Evolutionary conservation across 768 basidiomycete genomes (phyloP).

Genomic region (Termitomyces sp.): DNA sequence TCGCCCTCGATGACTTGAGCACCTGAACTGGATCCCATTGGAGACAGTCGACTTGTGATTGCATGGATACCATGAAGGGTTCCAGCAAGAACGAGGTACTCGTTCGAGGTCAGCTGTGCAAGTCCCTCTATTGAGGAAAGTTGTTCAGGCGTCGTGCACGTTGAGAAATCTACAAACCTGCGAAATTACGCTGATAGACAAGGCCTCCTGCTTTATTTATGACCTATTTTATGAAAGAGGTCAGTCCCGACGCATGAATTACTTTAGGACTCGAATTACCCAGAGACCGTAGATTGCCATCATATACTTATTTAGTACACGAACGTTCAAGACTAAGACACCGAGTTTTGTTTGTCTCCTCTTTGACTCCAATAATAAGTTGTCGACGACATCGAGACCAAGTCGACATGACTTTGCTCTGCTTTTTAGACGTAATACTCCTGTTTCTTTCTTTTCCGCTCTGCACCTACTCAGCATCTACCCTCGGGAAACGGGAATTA

Average conservation of each 20-base stretch:
- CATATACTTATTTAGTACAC: not conserved
- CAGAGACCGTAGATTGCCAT: constrained; percentile 84
- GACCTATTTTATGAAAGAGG: constrained; percentile 39
- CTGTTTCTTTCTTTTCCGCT: constrained; percentile 23
- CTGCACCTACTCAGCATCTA: constrained; percentile 28
- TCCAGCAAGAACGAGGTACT: constrained; percentile 92
- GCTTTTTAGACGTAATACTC: constrained; percentile 18
- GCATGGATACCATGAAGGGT: constrained; percentile 98
- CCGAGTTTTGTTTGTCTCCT: not conserved
- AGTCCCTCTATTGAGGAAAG: constrained; percentile 68
- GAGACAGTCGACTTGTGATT: constrained; percentile 90
- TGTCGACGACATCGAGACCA: not conserved
- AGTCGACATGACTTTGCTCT: constrained; percentile 6
- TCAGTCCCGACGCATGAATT: not conserved
- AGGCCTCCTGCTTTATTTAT: constrained; percentile 99
- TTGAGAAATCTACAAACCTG: constrained; percentile 46
- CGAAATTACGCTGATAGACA: constrained; percentile 89
- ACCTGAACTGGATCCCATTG: constrained; percentile 76
- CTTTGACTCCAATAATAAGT: not conserved
- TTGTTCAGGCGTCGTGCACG: not conserved
- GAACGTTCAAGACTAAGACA: not conserved
- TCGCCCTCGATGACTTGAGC: constrained; percentile 96
- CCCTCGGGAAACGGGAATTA: constrained; percentile 35
- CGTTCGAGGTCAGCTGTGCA: constrained; percentile 84
- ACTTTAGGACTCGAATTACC: constrained; percentile 34